These are phyloP conservation scores for Lupinus albus DNA, from an alignment of 306 rosid genomes.

Conservation along the genomic window DNA sequence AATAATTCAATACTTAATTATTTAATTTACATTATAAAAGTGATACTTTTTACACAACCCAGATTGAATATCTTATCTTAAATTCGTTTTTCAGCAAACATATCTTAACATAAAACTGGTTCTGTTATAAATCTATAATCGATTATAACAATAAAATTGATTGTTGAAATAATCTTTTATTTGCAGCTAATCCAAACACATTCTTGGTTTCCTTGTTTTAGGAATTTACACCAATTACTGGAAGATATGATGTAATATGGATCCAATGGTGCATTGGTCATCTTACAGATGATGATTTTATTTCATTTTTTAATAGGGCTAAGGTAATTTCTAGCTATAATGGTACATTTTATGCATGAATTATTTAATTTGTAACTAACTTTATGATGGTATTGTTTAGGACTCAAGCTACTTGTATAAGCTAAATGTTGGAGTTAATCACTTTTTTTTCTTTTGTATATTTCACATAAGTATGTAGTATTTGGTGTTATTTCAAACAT, in stretches of 20 bases:
- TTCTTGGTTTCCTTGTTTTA: slow-evolving; percentile 44
- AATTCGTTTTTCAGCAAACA: no score
- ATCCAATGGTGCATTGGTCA: slow-evolving; percentile 98
- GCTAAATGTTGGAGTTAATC: neutral
- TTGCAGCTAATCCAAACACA: no score
- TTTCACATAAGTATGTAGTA: slow-evolving; percentile 8
- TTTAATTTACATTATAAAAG: no score
- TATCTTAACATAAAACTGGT: no score
- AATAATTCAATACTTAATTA: no score
- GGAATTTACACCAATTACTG: slow-evolving; percentile 87
- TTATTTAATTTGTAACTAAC: slow-evolving; percentile 18
- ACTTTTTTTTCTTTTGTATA: slow-evolving; percentile 6
- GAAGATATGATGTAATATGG: slow-evolving; percentile 96
- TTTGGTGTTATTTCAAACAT: slow-evolving; percentile 21
- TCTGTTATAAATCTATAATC: no score
- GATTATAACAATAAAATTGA: no score
- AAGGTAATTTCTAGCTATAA: slow-evolving; percentile 57
- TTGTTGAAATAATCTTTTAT: no score
- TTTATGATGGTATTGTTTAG: neutral
- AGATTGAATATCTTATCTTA: no score
- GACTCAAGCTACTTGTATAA: slow-evolving; percentile 25
- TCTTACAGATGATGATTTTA: slow-evolving; percentile 92
- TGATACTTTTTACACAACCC: no score
- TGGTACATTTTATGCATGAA: neutral
- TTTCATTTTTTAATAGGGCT: slow-evolving; percentile 82